Percentiles rank a stretch among this genome's conserved stretches.
Evolutionary conservation across 345 rosid genomes (phyloP).

Genomic region (Isatis tinctoria): DNA sequence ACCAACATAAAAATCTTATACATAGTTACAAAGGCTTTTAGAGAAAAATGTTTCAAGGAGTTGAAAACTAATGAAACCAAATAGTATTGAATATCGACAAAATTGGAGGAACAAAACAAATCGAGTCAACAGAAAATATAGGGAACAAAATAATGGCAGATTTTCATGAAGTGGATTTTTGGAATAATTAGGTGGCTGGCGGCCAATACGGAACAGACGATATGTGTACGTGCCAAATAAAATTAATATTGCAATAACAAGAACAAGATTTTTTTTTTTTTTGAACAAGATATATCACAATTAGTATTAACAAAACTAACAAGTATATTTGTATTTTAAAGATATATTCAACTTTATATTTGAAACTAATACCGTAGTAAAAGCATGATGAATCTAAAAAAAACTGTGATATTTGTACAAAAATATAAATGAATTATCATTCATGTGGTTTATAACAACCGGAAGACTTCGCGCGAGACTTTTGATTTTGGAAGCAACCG

Average conservation of each 20-base stretch:
- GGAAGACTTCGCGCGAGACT: background rate
- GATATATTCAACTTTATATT: background rate
- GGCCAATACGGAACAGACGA: background rate
- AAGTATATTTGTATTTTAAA: background rate
- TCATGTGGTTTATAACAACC: background rate
- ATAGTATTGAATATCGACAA: background rate
- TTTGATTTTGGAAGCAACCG: conserved; percentile 16
- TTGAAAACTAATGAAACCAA: background rate
- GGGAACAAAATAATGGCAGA: background rate
- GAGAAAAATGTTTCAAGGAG: background rate
- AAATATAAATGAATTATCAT: background rate
- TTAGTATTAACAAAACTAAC: background rate
- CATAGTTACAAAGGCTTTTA: background rate
- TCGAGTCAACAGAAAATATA: background rate
- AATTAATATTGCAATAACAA: background rate
- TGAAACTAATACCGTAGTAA: background rate
- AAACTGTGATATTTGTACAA: background rate
- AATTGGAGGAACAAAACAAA: background rate
- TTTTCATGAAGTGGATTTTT: background rate
- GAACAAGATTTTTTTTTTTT: no score
- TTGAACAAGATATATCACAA: background rate
- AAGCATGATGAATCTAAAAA: background rate
- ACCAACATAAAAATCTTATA: background rate
- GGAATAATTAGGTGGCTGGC: conserved; percentile 11
- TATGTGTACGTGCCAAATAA: background rate